Percentiles rank a stretch among this genome's conserved stretches.
Evolutionary conservation across 2,329 filamentous ascomycete genomes (phyloP).

Genomic region (Penicillium sp.): DNA sequence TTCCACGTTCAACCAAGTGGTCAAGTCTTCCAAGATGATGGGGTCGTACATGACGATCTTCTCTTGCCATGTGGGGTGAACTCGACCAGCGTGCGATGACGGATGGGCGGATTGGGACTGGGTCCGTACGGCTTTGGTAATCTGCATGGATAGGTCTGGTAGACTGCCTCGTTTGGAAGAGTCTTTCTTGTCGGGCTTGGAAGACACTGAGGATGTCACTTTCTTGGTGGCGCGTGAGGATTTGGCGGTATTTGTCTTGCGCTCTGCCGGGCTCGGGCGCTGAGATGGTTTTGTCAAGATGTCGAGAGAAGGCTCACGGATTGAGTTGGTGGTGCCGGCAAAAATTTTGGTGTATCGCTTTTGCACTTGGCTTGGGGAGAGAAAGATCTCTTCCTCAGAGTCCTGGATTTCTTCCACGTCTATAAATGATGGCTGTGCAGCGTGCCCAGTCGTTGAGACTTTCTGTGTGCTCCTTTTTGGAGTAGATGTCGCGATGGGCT

Average conservation of each 20-base stretch:
- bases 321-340: conserved; percentile 2
- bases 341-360: conserved; percentile 13
- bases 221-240: conserved; percentile 3
- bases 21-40: conserved; percentile 78
- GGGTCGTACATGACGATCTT: conserved; percentile 93
- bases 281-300: conserved; percentile 8
- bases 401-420: conserved; percentile 37
- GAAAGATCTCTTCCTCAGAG: conserved; percentile 33
- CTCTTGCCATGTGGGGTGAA: conserved; percentile 69
- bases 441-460: background rate
- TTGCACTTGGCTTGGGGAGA: conserved; percentile 28
- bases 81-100: conserved; percentile 34
- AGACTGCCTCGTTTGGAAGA: conserved; percentile 21
- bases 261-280: conserved; percentile 9
- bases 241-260: conserved; percentile 12
- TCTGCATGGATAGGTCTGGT: conserved; percentile 42
- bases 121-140: conserved; percentile 43
- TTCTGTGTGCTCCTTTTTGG: conserved; percentile 1
- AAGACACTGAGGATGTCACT: background rate
- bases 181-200: background rate
- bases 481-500: background rate
- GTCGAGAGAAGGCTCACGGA: conserved; percentile 7
- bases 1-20: conserved; percentile 73
- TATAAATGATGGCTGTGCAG: conserved; percentile 16
- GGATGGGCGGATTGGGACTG: conserved; percentile 34